Evolutionary conservation across 441 rosid species (phyloP), one percentile per base, ranked within the genome.

Genomic region (Jatropha multifida): DNA sequence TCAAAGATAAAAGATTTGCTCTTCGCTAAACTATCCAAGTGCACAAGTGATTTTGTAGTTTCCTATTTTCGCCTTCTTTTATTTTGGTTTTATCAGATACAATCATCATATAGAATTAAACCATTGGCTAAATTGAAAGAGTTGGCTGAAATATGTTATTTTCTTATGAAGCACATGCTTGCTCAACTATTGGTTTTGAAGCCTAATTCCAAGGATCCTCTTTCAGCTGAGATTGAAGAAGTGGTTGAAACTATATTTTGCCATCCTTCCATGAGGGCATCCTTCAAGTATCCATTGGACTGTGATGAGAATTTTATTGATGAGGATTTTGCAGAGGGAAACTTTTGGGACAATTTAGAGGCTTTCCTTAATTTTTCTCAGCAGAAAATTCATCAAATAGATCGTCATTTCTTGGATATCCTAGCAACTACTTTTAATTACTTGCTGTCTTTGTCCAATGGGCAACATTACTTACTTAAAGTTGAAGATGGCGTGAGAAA

Each of bases 1-100:
- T 85, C 83, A 32, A 85, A 83, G 77, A 69, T 91, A 68, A 72
- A 83, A 71, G 86, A 83, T 69, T 78, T 92, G 82, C 94, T 96
- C 73, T 76, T 86, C 85, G 83, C 80, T 65, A 96, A 90, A 82
- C 75, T 89, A 60, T 90, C 86, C 27, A 87, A 86, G 37, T 55
- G 79, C 70, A 78, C 70, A 73, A 78, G 81, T 78, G 87, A 82
- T 85, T 79, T 80, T 54, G 74, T 85, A 70, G 84, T 83, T 65
- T 83, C 87, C 75, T 60, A 80, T 78, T 76, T 92, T 68, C 90
- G 82, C 58, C 89, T 88, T 75, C 78, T 90, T 70, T 82, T 96
- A 41, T 92, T 91, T 83, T 93, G 94, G 93, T 85, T 91, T 75
- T 74, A 83, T 81, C 95, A 84, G 79, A 84, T 92, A 72, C 91